A percentile compares a stretch with the other conserved stretches of the same genome.
Conservation (phyloP, 352 stramenopile genomes). For the Pythium rishiriense region DNA sequence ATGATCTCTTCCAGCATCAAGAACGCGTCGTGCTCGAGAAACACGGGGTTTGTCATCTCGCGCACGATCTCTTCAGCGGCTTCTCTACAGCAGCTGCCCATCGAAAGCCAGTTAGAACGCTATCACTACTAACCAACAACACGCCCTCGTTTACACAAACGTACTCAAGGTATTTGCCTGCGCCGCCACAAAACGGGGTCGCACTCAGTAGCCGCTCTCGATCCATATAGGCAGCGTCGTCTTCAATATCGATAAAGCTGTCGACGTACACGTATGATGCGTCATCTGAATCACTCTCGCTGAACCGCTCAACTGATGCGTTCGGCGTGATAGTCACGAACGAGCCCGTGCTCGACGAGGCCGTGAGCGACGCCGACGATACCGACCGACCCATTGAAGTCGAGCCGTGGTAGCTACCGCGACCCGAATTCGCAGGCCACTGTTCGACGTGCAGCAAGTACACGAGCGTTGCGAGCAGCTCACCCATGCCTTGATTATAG, state of each 20-base stretch:
- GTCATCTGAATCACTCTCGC: conserved; percentile 48
- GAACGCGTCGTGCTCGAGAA: conserved; percentile 70
- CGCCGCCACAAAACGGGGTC: conserved; percentile 42
- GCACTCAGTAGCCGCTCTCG: conserved; percentile 42
- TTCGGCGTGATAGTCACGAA: conserved; percentile 22
- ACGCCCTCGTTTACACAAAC: conserved; percentile 1
- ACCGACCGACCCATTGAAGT: conserved; percentile 17
- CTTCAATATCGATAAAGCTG: conserved; percentile 56
- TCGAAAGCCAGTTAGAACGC: neutral
- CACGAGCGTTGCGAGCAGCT: conserved; percentile 69
- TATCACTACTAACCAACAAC: neutral
- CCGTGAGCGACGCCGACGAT: conserved; percentile 13
- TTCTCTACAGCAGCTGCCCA: conserved; percentile 51
- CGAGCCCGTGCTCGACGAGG: conserved; percentile 20
- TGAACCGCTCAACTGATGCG: conserved; percentile 31
- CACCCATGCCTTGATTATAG: conserved; percentile 81
- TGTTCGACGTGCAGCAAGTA: conserved; percentile 76
- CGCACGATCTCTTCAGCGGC: conserved; percentile 51
- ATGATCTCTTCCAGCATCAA: conserved; percentile 70
- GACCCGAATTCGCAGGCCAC: conserved; percentile 22
- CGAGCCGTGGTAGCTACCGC: conserved; percentile 5
- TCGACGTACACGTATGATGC: conserved; percentile 74
- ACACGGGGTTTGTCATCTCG: conserved; percentile 45
- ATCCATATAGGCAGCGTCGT: conserved; percentile 34
- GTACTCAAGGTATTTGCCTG: conserved; percentile 56